Evolutionary conservation across 805 yeast species (phyloP), one percentile per base, ranked within the genome.

Genomic region (Sugiyamaella chiloensis): DNA sequence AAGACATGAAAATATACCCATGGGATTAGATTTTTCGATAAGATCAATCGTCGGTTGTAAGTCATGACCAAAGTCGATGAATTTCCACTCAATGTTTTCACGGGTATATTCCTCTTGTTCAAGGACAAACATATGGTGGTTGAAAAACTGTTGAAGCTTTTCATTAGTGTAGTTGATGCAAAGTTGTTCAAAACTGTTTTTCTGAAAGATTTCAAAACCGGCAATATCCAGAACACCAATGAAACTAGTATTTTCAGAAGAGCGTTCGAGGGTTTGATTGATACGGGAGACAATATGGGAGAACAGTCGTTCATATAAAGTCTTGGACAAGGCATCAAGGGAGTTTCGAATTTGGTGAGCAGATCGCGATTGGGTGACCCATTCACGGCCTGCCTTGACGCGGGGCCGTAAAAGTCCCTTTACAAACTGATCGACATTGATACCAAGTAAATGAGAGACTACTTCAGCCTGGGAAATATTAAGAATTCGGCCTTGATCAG

Each of bases 201-300:
- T 87, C 49, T 91, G 95, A 62, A 93, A 93, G 60, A 93, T 93
- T 66, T 93, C 99, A 68, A 93, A 93, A 2, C 99, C 99, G 55
- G 95, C 95, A 55, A 93, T 93, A 76, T 93, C 99, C 61, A 93
- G 73, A 50, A 93, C 95, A 55, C 99, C 99, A 60, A 93, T 87
- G 14, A 65, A 71, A 14, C 63, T 55, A 11, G 64, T 57, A 19
- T 69, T 66, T 2, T 72, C 65, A 46, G 63, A 59, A 2, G 70
- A 65, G 5, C 71, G 67, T 39, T 68, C 75, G 8, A 93, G 74
- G 44, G 79, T 84, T 3, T 72, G 72, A 62, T 93, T 95, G 57
- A 93, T 86, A 46, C 79, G 76, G 46, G 74, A 75, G 9, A 93
- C 95, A 31, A 93, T 75, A 59, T 72, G 80, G 42, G 84, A 85